Percentiles rank a stretch among this genome's conserved stretches.
Evolutionary conservation across 805 yeast genomes (phyloP).

Genomic region (Candida tallmaniae): DNA sequence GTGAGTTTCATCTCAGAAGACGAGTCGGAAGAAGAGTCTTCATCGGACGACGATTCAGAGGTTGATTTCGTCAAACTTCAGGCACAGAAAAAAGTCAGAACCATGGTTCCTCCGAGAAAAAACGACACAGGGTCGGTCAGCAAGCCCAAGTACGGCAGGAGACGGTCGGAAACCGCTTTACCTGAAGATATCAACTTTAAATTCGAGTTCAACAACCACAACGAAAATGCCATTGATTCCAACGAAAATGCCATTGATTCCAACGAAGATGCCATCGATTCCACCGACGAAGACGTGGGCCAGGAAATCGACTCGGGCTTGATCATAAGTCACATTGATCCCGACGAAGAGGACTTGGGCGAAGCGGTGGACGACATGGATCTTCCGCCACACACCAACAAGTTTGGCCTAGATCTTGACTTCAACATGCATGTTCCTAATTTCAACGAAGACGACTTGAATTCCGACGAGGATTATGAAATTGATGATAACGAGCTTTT

Average conservation of each 20-base stretch:
- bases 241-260: constrained; percentile 17
- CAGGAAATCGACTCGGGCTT: constrained; percentile 38
- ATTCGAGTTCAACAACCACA: constrained; percentile 37
- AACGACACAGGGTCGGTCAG: constrained; percentile 12
- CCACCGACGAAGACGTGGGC: constrained; percentile 25
- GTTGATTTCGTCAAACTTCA: constrained; percentile 71
- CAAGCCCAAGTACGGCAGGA: constrained; percentile 26
- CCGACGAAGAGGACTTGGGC: constrained; percentile 8
- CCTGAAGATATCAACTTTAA: constrained; percentile 41
- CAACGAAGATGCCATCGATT: constrained; percentile 9
- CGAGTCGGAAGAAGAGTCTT: constrained; percentile 29
- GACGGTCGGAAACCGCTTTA: constrained; percentile 34
- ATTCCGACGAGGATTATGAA: constrained; percentile 64
- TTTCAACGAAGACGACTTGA: constrained; percentile 43
- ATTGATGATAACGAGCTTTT: constrained; percentile 46
- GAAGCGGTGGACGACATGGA: constrained; percentile 9
- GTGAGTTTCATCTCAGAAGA: constrained; percentile 12
- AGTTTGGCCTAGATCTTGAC: constrained; percentile 21
- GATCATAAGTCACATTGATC: constrained; percentile 1
- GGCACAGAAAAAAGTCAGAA: constrained; percentile 58
- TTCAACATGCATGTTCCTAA: constrained; percentile 44
- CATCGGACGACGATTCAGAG: constrained; percentile 57
- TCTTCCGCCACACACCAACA: constrained; percentile 4
- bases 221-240: constrained; percentile 16
- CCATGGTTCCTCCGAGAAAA: constrained; percentile 32